Conservation (phyloP, 2,329 filamentous ascomycete genomes). For the Aspergillus bombycis region DNA sequence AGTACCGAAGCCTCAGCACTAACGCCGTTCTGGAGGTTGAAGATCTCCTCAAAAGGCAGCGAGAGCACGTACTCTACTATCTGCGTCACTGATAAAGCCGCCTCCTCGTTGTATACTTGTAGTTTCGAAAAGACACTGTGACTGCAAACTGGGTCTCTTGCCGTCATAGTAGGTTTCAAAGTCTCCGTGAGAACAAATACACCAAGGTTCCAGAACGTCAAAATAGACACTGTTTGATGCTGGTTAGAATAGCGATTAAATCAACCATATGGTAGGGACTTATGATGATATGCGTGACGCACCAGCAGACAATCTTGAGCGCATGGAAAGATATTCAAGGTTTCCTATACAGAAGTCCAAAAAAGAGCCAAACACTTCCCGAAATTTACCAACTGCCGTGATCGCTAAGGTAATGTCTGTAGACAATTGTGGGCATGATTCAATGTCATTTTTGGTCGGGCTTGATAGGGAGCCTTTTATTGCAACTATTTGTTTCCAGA, state of each 20-base stretch:
- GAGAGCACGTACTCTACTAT: slow-evolving; percentile 17
- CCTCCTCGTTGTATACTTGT: slow-evolving; percentile 7
- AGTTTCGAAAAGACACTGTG: neutral
- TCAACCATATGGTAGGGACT: neutral
- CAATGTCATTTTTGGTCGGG: neutral
- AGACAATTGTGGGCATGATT: neutral
- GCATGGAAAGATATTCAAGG: slow-evolving; percentile 16
- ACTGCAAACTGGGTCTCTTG: neutral
- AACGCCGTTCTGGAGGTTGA: slow-evolving; percentile 27
- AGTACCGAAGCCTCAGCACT: slow-evolving; percentile 22
- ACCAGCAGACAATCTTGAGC: slow-evolving; percentile 22
- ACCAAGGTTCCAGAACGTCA: slow-evolving; percentile 25
- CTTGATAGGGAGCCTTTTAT: slow-evolving; percentile 8
- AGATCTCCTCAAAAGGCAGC: slow-evolving; percentile 17
- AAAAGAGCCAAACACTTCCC: slow-evolving; percentile 17
- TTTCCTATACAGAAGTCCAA: slow-evolving; percentile 14
- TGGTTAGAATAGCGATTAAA: neutral
- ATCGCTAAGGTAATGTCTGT: neutral
- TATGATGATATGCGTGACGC: neutral
- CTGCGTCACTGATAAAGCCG: slow-evolving; percentile 16
- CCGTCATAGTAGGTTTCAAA: slow-evolving; percentile 4
- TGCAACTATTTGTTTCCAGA: slow-evolving; percentile 23
- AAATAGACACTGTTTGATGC: slow-evolving; percentile 18
- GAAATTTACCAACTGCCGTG: slow-evolving; percentile 9
- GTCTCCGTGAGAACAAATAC: slow-evolving; percentile 22